Conservation (phyloP, 2,329 filamentous ascomycete species). For the Neofusicoccum parvum region DNA sequence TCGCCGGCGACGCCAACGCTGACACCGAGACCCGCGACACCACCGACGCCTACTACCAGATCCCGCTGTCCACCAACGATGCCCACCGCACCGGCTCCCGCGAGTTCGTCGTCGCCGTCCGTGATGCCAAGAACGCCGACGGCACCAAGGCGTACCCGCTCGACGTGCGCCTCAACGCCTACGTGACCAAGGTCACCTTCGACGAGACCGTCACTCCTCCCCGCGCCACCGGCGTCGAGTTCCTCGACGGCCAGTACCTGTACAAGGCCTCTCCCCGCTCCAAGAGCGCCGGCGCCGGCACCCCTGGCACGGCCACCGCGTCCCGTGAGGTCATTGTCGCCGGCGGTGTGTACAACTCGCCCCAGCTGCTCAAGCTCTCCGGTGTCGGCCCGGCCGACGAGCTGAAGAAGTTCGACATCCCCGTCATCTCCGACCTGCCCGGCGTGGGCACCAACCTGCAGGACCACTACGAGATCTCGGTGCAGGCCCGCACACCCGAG, state of each 20-base stretch:
- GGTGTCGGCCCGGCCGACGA: slow-evolving; percentile 62
- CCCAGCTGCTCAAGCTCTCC: slow-evolving; percentile 65
- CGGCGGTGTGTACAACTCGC: slow-evolving; percentile 62
- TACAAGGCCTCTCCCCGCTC: slow-evolving; percentile 42
- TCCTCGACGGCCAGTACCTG: slow-evolving; percentile 41
- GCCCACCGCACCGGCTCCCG: slow-evolving; percentile 56
- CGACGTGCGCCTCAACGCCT: slow-evolving; percentile 60
- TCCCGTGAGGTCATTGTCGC: slow-evolving; percentile 50
- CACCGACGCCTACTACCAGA: slow-evolving; percentile 56
- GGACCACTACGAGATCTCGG: slow-evolving; percentile 61
- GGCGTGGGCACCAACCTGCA: slow-evolving; percentile 67
- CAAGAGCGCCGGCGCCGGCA: slow-evolving; percentile 34
- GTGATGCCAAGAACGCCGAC: slow-evolving; percentile 52
- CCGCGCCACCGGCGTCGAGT: slow-evolving; percentile 50
- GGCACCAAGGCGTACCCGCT: slow-evolving; percentile 59
- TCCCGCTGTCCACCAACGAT: slow-evolving; percentile 57
- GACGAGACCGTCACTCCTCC: slow-evolving; percentile 63
- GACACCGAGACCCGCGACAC: slow-evolving; percentile 49
- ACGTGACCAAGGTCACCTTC: slow-evolving; percentile 68
- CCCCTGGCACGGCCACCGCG: slow-evolving; percentile 45
- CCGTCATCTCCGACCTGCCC: slow-evolving; percentile 57
- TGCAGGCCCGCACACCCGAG: slow-evolving; percentile 49
- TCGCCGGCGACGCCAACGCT: slow-evolving; percentile 54
- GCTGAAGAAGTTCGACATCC: slow-evolving; percentile 56
- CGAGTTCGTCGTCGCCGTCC: slow-evolving; percentile 56